Evolutionary conservation across 78 protist genomes (phyloP), one percentile per base, ranked within the genome.

Genomic region (Emiliania huxleyi): DNA sequence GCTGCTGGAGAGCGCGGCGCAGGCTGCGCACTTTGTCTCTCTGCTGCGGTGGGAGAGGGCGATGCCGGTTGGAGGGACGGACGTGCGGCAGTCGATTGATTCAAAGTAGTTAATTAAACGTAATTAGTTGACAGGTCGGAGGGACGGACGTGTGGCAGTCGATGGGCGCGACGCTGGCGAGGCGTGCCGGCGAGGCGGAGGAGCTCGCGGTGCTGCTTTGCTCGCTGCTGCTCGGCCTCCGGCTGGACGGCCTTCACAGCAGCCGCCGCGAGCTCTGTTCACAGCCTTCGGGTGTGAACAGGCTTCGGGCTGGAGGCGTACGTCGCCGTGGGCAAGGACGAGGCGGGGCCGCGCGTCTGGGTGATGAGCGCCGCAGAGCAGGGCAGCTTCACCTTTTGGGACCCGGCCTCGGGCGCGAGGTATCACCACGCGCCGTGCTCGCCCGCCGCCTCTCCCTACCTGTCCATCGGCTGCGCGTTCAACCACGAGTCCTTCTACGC

Each of bases 221-320:
- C 93, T 56, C 87, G 37, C 69, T 95, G 29, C 90, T 95, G 29
- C 77, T 95, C 45, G 96, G 96, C 29, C n/a, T n/a, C n/a, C n/a
- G n/a, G n/a, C n/a, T n/a, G n/a, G n/a, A n/a, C n/a, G n/a, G n/a
- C n/a, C n/a, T n/a, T n/a, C n/a, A n/a, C n/a, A n/a, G n/a, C n/a
- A n/a, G n/a, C n/a, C n/a, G n/a, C n/a, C n/a, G n/a, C n/a, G n/a
- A n/a, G n/a, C n/a, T n/a, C n/a, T n/a, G n/a, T n/a, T n/a, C n/a
- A n/a, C n/a, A n/a, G n/a, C n/a, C n/a, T n/a, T n/a, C n/a, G n/a
- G n/a, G n/a, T n/a, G n/a, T n/a, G n/a, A n/a, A n/a, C n/a, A n/a
- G n/a, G n/a, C n/a, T 88, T n/a, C 8, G 93, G 92, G 26, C 77
- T 11, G 37, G 96, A 95, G 8, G 96, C 96, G 43, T 95, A 71